Conservation (phyloP, 108 stramenopile genomes). For the Skeletonema grethae region DNA sequence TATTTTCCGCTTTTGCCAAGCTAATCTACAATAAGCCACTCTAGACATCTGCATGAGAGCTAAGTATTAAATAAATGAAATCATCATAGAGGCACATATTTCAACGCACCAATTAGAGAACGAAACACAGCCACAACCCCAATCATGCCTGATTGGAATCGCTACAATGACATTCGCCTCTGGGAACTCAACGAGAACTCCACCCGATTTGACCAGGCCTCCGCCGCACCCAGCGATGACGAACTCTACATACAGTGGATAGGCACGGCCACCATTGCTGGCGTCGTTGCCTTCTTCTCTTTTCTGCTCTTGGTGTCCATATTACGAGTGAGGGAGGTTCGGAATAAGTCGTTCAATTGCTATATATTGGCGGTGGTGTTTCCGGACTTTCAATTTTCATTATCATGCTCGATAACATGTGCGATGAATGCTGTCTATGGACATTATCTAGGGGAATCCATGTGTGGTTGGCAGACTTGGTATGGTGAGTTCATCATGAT, state of each 20-base stretch:
- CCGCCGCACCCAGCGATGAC: constrained; percentile 2
- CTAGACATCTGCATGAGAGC: too few species aligned
- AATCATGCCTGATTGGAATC: neutral
- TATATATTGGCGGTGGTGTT: neutral
- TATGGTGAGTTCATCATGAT: neutral
- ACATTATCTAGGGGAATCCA: neutral
- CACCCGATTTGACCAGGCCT: constrained; percentile 32
- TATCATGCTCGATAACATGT: neutral
- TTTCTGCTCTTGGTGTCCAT: constrained; percentile 2
- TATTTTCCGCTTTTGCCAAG: too few species aligned
- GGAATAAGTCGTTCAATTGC: constrained; percentile 9
- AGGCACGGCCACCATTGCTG: neutral
- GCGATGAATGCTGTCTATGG: neutral
- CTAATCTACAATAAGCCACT: too few species aligned
- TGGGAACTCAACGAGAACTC: constrained; percentile 46
- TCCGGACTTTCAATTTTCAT: constrained; percentile 2
- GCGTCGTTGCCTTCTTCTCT: neutral
- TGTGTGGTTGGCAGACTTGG: constrained; percentile 35
- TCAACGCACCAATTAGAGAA: too few species aligned
- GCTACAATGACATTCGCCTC: neutral
- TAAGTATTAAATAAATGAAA: too few species aligned
- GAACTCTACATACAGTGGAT: constrained; percentile 19
- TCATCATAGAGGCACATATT: too few species aligned
- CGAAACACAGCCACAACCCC: too few species aligned
- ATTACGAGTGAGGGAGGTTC: constrained; percentile 2